phyloP scores from a whole-genome alignment of 116 monocot species.

The Cymodocea nodosa region DNA sequence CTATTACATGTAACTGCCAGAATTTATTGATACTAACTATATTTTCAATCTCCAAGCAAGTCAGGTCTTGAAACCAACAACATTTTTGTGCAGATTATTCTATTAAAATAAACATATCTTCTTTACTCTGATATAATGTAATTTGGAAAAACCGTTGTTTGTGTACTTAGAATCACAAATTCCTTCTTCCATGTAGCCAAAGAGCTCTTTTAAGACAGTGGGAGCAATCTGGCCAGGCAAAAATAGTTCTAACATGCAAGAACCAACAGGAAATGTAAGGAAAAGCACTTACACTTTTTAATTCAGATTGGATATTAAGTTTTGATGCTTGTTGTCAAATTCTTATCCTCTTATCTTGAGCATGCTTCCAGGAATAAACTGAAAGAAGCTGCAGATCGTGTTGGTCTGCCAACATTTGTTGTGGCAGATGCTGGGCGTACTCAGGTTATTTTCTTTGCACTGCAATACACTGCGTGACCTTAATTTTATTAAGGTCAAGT shows the following conservation, averaged over 20 bases:
- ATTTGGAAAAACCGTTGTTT: background rate
- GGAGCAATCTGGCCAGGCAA: background rate
- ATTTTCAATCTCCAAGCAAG: background rate
- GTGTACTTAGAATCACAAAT: constrained; percentile 35
- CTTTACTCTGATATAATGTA: too few relatives aligned
- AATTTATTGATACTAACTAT: background rate
- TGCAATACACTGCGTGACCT: background rate
- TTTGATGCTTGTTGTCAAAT: background rate
- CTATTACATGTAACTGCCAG: background rate
- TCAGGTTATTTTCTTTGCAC: constrained; percentile 39
- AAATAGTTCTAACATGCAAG: constrained; percentile 82
- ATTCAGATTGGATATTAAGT: background rate
- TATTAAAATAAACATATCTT: too few relatives aligned
- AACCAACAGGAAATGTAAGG: constrained; percentile 96
- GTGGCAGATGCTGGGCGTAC: constrained; percentile 97
- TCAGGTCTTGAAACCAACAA: too few relatives aligned
- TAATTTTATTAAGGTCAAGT: too few relatives aligned
- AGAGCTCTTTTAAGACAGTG: constrained; percentile 2
- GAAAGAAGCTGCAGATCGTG: constrained; percentile 72
- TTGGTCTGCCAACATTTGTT: constrained; percentile 78
- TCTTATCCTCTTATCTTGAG: background rate
- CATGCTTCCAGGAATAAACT: constrained; percentile 65
- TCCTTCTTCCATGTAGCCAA: constrained; percentile 42
- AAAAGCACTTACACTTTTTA: background rate
- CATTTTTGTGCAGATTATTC: too few relatives aligned